Evolutionary conservation across 495 filamentous ascomycete species (phyloP).

Genomic region (Cenococcum geophilum): DNA sequence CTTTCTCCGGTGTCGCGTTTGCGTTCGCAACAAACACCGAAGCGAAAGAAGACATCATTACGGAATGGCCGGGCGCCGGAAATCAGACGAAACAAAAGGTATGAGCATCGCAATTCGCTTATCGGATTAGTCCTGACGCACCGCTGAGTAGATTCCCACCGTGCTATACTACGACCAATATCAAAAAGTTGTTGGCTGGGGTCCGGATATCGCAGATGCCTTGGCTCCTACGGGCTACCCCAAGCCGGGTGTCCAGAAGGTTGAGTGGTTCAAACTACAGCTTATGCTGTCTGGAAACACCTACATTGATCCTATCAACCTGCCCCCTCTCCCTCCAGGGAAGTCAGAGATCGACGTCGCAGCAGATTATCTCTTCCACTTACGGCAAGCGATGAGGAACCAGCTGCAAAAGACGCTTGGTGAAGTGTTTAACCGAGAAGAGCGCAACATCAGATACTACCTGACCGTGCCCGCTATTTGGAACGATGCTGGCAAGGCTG

Average conservation of each 20-base stretch:
- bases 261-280: constrained; percentile 76
- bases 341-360: constrained; percentile 74
- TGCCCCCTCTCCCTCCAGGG: constrained; percentile 66
- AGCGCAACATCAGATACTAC: constrained; percentile 68
- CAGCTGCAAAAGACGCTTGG: constrained; percentile 70
- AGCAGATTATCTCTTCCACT: constrained; percentile 70
- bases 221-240: constrained; percentile 68
- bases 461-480: constrained; percentile 69
- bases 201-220: constrained; percentile 68
- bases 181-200: constrained; percentile 72
- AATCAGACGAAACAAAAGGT: constrained; percentile 75
- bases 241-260: constrained; percentile 69
- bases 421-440: constrained; percentile 69
- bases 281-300: constrained; percentile 73
- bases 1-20: constrained; percentile 69
- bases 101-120: constrained; percentile 9
- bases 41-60: constrained; percentile 73
- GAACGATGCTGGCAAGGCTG: constrained; percentile 72
- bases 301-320: constrained; percentile 73
- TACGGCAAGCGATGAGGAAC: constrained; percentile 66
- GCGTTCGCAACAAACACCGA: constrained; percentile 71
- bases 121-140: not conserved
- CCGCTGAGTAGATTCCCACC: constrained; percentile 55
- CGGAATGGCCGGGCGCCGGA: constrained; percentile 69
- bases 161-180: constrained; percentile 72